Base-by-base conservation (phyloP, 257 asterid species). In the Buddleja alternifolia region DNA sequence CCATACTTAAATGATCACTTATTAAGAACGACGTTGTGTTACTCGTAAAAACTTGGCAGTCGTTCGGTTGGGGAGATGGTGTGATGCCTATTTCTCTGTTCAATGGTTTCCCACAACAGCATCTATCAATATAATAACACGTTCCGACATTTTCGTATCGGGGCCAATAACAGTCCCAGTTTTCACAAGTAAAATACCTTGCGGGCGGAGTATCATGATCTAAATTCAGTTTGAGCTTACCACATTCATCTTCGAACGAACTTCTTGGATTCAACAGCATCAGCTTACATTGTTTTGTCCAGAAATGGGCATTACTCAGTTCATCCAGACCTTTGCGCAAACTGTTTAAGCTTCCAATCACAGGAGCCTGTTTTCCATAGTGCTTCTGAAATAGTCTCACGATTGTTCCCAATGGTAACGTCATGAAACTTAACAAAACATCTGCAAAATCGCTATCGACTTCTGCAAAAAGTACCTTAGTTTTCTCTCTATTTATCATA, bases 401-500 rank as follows among this genome's bases (percentile, higher is more conserved):
- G 17, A 78, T 73, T 2, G 8, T 53, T 52, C 77, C 83, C 61
- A 78, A 42, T 0, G 82, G 82, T 21, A 79, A 19, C 0, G 77
- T 62, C 12, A 71, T 37, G 51, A 79, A 67, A 39, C 76, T n/a
- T n/a, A n/a, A n/a, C n/a, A n/a, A n/a, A n/a, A n/a, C n/a, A n/a
- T n/a, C n/a, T n/a, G n/a, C n/a, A n/a, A n/a, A n/a, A n/a, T n/a
- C n/a, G n/a, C n/a, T n/a, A n/a, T n/a, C n/a, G n/a, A n/a, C n/a
- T n/a, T n/a, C n/a, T n/a, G n/a, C n/a, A n/a, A n/a, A n/a, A n/a
- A n/a, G n/a, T n/a, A n/a, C n/a, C n/a, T n/a, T 79, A 0, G 71
- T 66, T 37, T 64, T 66, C 29, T 74, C 40, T 19, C 42, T 61
- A 3, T 70, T 62, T 10, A 59, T 66, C 68, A 70, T 12, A 4